Base-by-base conservation (phyloP, 2,329 filamentous ascomycete species). In the Claviceps purpurea region DNA sequence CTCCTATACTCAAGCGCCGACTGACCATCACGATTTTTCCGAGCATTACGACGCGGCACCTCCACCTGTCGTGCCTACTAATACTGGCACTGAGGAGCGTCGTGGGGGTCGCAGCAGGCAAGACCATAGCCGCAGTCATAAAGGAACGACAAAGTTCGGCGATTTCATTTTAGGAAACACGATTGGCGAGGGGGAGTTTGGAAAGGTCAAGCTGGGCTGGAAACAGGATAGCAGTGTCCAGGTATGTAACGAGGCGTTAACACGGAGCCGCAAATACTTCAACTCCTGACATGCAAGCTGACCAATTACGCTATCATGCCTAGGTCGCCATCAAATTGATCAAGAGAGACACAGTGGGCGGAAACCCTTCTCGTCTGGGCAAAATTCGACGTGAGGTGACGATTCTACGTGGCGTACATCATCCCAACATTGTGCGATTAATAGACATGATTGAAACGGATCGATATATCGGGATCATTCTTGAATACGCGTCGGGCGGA, bases 371-470 rank as follows among this genome's bases (percentile, higher is more conserved):
- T 54, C 83, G 93, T 49, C 75, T 98, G 56, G 87, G 89, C 64
- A 98, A 98, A 72, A 98, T 98, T 61, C 90, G 96, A 71, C 89
- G 93, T 56, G 93, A 98, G 69, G 95, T 98, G 56, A 81, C 87
- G 44, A 98, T 98, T 61, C 74, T 98, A 49, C 80, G 82, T 55
- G 88, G 84, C 60, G 82, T 94, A 45, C 87, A 90, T 42, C 93
- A 98, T 68, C 90, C 91, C 20, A 98, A 98, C 66, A 98, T 98
- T 65, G 93, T 98, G 50, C 84, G 87, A 55, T 74, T 98, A 50
- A 91, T 97, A 69, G 94, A 98, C 70, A 97, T 98, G 87, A 90
- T 96, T 34, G 91, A 97, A 69, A 97, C 93, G 0, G 90, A 97
- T 63, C 82, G 89, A 58, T 89, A 97, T 61, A 98, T 97, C 68